phyloP scores from a whole-genome alignment of 2,329 filamentous ascomycete species.

The Leptosphaerulina australis region DNA sequence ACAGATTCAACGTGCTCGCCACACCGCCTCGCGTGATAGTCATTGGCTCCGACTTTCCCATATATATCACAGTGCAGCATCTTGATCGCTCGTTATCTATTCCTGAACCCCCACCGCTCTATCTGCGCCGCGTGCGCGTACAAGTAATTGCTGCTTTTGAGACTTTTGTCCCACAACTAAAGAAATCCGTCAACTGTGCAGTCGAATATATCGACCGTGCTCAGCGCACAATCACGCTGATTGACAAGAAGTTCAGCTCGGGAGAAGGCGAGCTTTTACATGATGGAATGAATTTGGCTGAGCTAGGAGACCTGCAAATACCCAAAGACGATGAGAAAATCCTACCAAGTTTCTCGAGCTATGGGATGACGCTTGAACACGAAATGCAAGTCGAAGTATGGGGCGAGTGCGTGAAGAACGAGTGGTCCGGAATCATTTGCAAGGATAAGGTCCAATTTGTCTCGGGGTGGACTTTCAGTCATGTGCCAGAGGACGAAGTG shows the following conservation, averaged over 20 bases:
- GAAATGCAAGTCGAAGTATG: constrained; percentile 33
- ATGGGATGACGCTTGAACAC: constrained; percentile 33
- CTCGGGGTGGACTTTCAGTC: constrained; percentile 17
- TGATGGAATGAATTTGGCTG: constrained; percentile 24
- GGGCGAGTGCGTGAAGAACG: constrained; percentile 36
- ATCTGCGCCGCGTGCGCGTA: constrained; percentile 33
- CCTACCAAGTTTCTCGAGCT: constrained; percentile 35
- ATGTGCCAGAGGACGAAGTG: background rate
- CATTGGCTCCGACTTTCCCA: constrained; percentile 22
- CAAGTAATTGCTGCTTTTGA: constrained; percentile 23
- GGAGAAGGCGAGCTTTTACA: constrained; percentile 22
- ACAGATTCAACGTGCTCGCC: constrained; percentile 31
- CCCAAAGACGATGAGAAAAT: constrained; percentile 8
- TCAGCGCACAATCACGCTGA: constrained; percentile 17
- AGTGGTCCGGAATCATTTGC: constrained; percentile 26
- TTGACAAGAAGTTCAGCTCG: constrained; percentile 27
- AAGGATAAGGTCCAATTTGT: constrained; percentile 28
- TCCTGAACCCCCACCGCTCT: constrained; percentile 27
- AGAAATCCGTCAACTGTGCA: constrained; percentile 4
- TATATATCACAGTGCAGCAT: constrained; percentile 31
- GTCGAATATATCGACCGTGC: constrained; percentile 15
- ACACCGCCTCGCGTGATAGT: constrained; percentile 30
- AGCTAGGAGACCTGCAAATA: constrained; percentile 17
- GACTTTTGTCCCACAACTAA: constrained; percentile 24
- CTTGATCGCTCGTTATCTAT: constrained; percentile 35